Evolutionary conservation across 1,284 basidiomycete species (phyloP), one percentile per base, ranked within the genome.

Genomic region (Ceratobasidium sp.): DNA sequence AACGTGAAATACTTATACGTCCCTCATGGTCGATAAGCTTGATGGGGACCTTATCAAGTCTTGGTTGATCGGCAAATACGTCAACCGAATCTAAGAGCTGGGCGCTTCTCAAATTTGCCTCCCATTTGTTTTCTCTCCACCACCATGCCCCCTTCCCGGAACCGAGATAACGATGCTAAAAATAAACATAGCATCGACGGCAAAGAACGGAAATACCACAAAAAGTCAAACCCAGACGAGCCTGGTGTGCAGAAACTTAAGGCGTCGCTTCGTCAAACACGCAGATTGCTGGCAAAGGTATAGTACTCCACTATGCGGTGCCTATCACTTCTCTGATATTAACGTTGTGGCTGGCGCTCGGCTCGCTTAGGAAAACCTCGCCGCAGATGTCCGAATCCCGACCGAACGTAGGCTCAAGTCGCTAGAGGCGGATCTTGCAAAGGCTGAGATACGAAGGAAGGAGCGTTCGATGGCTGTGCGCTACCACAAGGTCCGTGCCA

Each of bases 231-330:
- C 23, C 61, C 72, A 9, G 72, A 66, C 33, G 72, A 75, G 33
- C 72, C 72, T 53, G 72, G 72, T 23, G 46, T 75, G 7, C 92
- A 93, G 80, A 97, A 95, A 85, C 86, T 96, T 81, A 97, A 97
- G 84, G 88, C 93, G 20, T 86, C 91, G 46, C 86, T 97, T 76
- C 87, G 95, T 78, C 95, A 96, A 86, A 93, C 95, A 0, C 89
- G 90, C 80, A 86, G 95, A 73, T 85, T 97, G 68, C 87, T 97
- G 33, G 92, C 93, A 53, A 95, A 93, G 88, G 92, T 93, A 69
- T n/a, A n/a, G n/a, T n/a, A n/a, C 78, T 85, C 82, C 18, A 39
- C 40, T 78, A n/a, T 51, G 58, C 53, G 10, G n/a, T 18, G 28
- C 26, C 18, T 33, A 39, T 56, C 33, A 28, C 6, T 20, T 20